phyloP scores from a whole-genome alignment of 1,284 basidiomycete species.

The Malassezia nana region DNA sequence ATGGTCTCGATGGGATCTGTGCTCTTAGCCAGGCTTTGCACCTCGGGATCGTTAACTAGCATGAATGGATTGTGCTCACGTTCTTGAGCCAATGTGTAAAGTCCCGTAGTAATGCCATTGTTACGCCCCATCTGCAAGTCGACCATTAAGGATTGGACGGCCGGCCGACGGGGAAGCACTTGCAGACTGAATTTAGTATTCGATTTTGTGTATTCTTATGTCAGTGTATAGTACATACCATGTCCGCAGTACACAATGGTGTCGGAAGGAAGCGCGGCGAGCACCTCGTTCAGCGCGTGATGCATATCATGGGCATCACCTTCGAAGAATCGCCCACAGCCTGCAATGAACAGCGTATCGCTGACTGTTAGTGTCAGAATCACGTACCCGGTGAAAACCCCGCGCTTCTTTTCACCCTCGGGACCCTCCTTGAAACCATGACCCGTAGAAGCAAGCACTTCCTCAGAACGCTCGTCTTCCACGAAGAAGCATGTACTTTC shows the following conservation, averaged over 20 bases:
- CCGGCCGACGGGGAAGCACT: slow-evolving; percentile 60
- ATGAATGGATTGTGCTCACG: slow-evolving; percentile 52
- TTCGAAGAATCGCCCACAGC: slow-evolving; percentile 96
- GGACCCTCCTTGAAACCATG: slow-evolving; percentile 51
- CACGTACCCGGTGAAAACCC: slow-evolving; percentile 73
- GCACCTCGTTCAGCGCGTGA: slow-evolving; percentile 61
- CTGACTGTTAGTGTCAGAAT: slow-evolving; percentile 33
- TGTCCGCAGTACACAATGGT: slow-evolving; percentile 84
- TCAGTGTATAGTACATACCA: slow-evolving; percentile 46
- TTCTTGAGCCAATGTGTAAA: slow-evolving; percentile 73
- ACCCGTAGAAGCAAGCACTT: neutral
- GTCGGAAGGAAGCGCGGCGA: slow-evolving; percentile 60
- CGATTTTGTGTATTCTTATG: slow-evolving; percentile 43
- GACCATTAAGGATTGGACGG: slow-evolving; percentile 53
- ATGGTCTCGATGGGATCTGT: slow-evolving; percentile 59
- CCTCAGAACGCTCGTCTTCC: slow-evolving; percentile 51
- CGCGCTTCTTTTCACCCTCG: slow-evolving; percentile 54
- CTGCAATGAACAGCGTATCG: slow-evolving; percentile 85
- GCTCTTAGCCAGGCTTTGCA: slow-evolving; percentile 49
- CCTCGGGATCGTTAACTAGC: slow-evolving; percentile 30
- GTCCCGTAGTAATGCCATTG: slow-evolving; percentile 60
- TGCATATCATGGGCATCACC: slow-evolving; percentile 80
- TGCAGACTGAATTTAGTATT: slow-evolving; percentile 47
- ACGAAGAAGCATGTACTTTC: slow-evolving; percentile 87
- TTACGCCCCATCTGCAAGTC: slow-evolving; percentile 24